phyloP scores from a whole-genome alignment of 75 land plant species.

The Cunninghamia lanceolata region DNA sequence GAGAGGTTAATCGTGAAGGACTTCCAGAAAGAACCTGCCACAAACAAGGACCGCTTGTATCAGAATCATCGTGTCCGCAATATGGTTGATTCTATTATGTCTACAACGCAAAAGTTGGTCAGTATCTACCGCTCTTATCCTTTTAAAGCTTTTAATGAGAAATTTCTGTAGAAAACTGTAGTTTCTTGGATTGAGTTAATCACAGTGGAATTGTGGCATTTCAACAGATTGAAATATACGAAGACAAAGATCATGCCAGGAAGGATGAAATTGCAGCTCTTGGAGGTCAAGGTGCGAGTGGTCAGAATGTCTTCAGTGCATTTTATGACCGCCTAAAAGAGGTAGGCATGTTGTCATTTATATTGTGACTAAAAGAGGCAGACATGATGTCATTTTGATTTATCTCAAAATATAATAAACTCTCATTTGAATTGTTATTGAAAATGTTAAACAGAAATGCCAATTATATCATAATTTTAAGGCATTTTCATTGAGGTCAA shows the following conservation, averaged over 20 bases:
- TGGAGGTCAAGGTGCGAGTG: slow-evolving; percentile 70
- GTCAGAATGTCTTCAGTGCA: slow-evolving; percentile 69
- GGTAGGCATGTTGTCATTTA: slow-evolving; percentile 28
- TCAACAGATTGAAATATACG: slow-evolving; percentile 79
- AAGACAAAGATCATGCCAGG: slow-evolving; percentile 81
- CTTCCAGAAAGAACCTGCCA: slow-evolving; percentile 77
- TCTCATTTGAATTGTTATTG: too few relatives aligned
- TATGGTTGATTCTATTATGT: slow-evolving; percentile 70
- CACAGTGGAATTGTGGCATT: neutral
- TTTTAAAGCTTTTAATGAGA: neutral
- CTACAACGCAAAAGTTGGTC: slow-evolving; percentile 78
- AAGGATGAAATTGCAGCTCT: slow-evolving; percentile 95
- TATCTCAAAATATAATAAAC: too few relatives aligned
- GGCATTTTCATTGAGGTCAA: neutral
- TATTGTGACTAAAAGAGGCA: too few relatives aligned
- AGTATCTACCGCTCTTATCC: neutral
- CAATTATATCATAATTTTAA: neutral
- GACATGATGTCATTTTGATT: too few relatives aligned
- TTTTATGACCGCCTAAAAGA: slow-evolving; percentile 97
- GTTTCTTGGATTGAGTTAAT: neutral
- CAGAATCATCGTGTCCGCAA: slow-evolving; percentile 91
- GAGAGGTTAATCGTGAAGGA: slow-evolving; percentile 94
- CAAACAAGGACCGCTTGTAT: slow-evolving; percentile 66
- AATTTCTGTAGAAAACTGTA: neutral
- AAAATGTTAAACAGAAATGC: neutral